Conservation (phyloP, 2,329 filamentous ascomycete genomes). For the Xylariaceae sp. region DNA sequence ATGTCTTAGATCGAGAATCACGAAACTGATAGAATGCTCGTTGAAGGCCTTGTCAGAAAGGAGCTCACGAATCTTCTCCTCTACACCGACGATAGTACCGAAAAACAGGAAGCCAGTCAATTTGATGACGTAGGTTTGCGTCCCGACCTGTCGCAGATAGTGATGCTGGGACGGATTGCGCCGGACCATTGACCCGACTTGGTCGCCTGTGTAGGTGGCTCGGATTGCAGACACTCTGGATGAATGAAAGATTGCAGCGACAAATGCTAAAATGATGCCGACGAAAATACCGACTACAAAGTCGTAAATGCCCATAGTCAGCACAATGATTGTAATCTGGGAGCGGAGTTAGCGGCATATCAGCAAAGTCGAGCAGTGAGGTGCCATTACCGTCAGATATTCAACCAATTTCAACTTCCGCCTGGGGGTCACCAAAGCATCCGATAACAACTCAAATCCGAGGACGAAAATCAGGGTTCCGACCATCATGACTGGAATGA, state of each 20-base stretch:
- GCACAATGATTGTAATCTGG: slow-evolving; percentile 74
- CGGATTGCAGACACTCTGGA: slow-evolving; percentile 85
- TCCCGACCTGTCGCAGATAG: slow-evolving; percentile 78
- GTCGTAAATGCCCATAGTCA: slow-evolving; percentile 95
- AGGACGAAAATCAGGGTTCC: slow-evolving; percentile 92
- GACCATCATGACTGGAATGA: slow-evolving; percentile 94
- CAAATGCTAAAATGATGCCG: slow-evolving; percentile 84
- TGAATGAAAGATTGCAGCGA: slow-evolving; percentile 86
- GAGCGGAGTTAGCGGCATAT: slow-evolving; percentile 21
- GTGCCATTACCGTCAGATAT: slow-evolving; percentile 66
- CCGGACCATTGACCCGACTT: slow-evolving; percentile 86
- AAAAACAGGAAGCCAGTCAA: slow-evolving; percentile 96
- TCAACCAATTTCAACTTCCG: slow-evolving; percentile 83
- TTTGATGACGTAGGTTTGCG: slow-evolving; percentile 87
- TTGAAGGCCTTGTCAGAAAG: slow-evolving; percentile 78
- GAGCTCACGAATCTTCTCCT: slow-evolving; percentile 75
- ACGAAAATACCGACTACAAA: slow-evolving; percentile 92
- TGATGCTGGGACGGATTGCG: slow-evolving; percentile 84
- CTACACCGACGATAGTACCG: slow-evolving; percentile 92
- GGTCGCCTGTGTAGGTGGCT: slow-evolving; percentile 81
- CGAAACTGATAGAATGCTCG: slow-evolving; percentile 74
- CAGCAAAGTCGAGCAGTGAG: too few species aligned
- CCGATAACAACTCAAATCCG: slow-evolving; percentile 83
- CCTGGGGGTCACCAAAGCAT: slow-evolving; percentile 83
- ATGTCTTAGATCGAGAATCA: slow-evolving; percentile 82